These are phyloP conservation scores for Termitomyces sp. DNA, from an alignment of 768 basidiomycete species.

Conservation along the genomic window DNA sequence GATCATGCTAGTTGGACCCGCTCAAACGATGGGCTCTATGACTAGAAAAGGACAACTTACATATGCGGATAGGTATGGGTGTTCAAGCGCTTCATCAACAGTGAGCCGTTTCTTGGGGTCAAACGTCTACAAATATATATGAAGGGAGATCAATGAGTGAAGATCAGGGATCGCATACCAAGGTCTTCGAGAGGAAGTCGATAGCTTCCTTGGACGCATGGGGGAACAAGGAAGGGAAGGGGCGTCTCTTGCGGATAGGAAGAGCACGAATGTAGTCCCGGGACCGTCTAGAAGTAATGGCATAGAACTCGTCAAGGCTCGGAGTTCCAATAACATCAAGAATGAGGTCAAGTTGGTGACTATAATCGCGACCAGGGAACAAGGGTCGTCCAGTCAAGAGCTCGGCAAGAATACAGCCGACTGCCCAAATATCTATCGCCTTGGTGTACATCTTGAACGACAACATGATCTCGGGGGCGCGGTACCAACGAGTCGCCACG, in stretches of 20 bases:
- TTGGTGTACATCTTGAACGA: constrained; percentile 99
- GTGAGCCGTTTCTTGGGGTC: constrained; percentile 97
- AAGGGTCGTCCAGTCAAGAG: constrained; percentile 94
- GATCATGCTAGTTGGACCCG: constrained; percentile 56
- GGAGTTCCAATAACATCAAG: constrained; percentile 97
- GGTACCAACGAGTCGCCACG: constrained; percentile 98
- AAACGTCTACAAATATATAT: constrained; percentile 61
- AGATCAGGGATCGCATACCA: constrained; percentile 42
- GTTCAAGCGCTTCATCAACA: constrained; percentile 88
- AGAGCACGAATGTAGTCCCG: constrained; percentile 94
- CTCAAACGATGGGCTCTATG: constrained; percentile 1
- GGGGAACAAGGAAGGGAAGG: constrained; percentile 84
- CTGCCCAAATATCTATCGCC: constrained; percentile 89
- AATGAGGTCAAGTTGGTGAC: constrained; percentile 94
- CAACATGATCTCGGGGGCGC: constrained; percentile 98
- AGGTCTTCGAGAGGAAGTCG: constrained; percentile 69
- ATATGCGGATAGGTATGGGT: constrained; percentile 93
- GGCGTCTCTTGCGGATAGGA: constrained; percentile 86
- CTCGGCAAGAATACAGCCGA: constrained; percentile 87
- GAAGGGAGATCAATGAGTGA: neutral
- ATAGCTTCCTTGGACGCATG: constrained; percentile 78
- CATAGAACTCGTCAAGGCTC: constrained; percentile 95
- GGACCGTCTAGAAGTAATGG: constrained; percentile 88
- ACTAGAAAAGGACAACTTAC: constrained; percentile 28
- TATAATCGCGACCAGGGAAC: constrained; percentile 95